Evolutionary conservation across 352 stramenopile genomes (phyloP), one percentile per base, ranked within the genome.

Genomic region (Globisporangium spiculum): DNA sequence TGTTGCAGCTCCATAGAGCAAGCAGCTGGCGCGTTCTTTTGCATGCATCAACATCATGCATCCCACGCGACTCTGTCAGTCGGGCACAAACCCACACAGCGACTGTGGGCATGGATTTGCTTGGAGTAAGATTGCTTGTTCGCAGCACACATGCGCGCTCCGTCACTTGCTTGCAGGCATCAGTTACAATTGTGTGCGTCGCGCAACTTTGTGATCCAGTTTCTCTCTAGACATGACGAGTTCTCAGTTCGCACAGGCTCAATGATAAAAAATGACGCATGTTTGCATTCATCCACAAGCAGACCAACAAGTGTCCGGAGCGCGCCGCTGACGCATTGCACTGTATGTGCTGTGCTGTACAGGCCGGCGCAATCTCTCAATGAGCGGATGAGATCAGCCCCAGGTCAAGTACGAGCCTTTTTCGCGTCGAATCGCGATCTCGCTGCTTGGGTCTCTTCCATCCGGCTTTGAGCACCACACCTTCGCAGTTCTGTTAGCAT

Each of bases 21-120:
- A 62, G 56, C 56, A 62, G 56, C 56, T 62, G 56, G 30, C 22
- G 56, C 56, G 34, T 34, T 20, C 55, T 36, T 62, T 62, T 62
- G 56, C 56, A 62, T 62, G 56, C 56, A 62, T 62, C 56, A 62
- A 62, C 56, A 62, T 50, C 34, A 62, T 22, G 32, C 41, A 32
- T 36, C 20, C 18, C 26, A 26, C 3, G 16, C 26, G n/a, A 38
- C 32, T 38, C 32, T 9, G 32, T 38, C 32, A 59, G 53, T 50
- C 44, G 7, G 12, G 44, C 18, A 52, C 41, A 50, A 46, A 46
- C 38, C 38, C 38, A 46, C 38, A 46, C 12, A 46, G 38, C 12
- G n/a, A 20, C 46, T 22, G 46, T 22, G 46, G 4, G 46, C 5
- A 20, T 48, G 1, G 14, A 16, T 48, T 48, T 48, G 36, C 36